These are phyloP conservation scores for Calcarisporium arbuscula DNA, from an alignment of 2,329 filamentous ascomycete genomes.

Conservation along the genomic window DNA sequence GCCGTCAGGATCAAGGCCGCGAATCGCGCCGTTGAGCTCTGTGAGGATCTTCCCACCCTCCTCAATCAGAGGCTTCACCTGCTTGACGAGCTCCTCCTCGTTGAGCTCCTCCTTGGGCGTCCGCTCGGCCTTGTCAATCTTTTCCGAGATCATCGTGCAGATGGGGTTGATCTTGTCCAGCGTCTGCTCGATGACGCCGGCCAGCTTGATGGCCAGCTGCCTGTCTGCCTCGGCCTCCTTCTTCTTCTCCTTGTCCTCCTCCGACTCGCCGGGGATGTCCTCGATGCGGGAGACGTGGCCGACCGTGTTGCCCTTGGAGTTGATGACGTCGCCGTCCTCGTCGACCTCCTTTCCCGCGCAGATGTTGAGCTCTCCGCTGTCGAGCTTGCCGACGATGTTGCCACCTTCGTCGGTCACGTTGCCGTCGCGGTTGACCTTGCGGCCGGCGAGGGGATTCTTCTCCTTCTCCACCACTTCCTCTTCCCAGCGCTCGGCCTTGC, in stretches of 20 bases:
- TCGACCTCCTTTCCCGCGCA: conserved; percentile 65
- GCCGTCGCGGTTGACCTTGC: conserved; percentile 51
- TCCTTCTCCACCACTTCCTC: conserved; percentile 47
- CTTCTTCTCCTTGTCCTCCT: conserved; percentile 45
- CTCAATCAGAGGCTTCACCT: conserved; percentile 84
- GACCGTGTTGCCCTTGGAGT: conserved; percentile 59
- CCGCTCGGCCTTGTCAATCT: conserved; percentile 73
- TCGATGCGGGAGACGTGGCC: conserved; percentile 63
- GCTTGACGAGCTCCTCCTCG: conserved; percentile 79
- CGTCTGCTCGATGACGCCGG: conserved; percentile 65
- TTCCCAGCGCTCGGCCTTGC: conserved; percentile 54
- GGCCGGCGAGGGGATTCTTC: conserved; percentile 45
- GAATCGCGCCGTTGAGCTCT: conserved; percentile 81
- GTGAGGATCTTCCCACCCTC: conserved; percentile 75
- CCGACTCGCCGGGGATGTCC: conserved; percentile 41
- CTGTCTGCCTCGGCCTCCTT: conserved; percentile 59
- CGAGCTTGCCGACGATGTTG: conserved; percentile 59
- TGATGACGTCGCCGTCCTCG: conserved; percentile 64
- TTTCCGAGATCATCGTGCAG: conserved; percentile 79
- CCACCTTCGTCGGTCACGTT: conserved; percentile 54
- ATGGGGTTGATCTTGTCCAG: conserved; percentile 80
- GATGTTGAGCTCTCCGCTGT: conserved; percentile 58
- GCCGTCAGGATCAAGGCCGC: conserved; percentile 83
- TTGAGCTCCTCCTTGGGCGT: conserved; percentile 83
- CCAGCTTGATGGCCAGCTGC: conserved; percentile 73